Conservation (phyloP, 176 grass and related monocot genomes). For the Phoenix dactylifera region DNA sequence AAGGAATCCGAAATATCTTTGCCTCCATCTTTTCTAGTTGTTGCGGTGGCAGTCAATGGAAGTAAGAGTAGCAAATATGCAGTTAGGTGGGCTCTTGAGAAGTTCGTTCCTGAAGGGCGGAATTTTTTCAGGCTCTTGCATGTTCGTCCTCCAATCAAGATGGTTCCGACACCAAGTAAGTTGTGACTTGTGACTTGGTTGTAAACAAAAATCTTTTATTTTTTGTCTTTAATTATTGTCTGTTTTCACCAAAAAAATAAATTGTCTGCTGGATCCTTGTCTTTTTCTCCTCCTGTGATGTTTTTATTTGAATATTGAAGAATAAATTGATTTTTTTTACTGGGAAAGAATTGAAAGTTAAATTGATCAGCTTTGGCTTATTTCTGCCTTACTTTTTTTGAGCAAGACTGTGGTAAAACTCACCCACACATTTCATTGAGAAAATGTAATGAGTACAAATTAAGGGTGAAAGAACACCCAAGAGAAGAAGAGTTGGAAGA, state of each 20-base stretch:
- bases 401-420: no score
- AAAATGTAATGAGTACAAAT: no score
- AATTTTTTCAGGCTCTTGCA: slow-evolving; percentile 62
- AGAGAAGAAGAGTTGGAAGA: no score
- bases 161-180: slow-evolving; percentile 90
- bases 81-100: slow-evolving; percentile 85
- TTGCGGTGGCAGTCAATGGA: slow-evolving; percentile 59
- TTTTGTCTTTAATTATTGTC: not conserved
- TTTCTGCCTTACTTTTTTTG: no score
- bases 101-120: slow-evolving; percentile 56
- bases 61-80: slow-evolving; percentile 54
- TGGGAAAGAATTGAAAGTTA: no score
- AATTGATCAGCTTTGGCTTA: no score
- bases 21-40: slow-evolving; percentile 19
- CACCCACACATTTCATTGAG: no score
- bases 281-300: no score
- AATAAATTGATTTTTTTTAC: no score
- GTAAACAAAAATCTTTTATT: not conserved
- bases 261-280: not conserved
- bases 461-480: no score
- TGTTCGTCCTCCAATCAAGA: slow-evolving; percentile 47
- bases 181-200: not conserved
- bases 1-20: slow-evolving; percentile 14
- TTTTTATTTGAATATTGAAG: no score
- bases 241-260: no score